Base-by-base conservation (phyloP, 257 asterid genomes). In the Anisodus acutangulus region DNA sequence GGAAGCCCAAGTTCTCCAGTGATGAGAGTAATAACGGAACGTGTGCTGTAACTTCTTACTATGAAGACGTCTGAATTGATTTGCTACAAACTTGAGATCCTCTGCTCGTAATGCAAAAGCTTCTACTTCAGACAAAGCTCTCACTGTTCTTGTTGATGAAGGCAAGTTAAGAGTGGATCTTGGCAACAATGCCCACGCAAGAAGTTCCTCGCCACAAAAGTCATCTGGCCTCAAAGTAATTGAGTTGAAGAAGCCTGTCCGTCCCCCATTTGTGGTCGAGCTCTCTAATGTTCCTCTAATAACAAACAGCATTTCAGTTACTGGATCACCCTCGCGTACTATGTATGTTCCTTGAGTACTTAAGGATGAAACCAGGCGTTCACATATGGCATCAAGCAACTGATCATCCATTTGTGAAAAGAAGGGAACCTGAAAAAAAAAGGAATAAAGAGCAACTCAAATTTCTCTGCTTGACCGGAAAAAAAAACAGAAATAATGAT, bases 241-340 rank as follows among this genome's bases (percentile, higher is more conserved):
- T 0, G 97, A 89, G 89, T 94, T 92, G 90, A 92, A 93, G 87
- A 94, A 93, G 12, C 97, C 98, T 0, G 92, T 86, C 10, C 98
- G 91, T 45, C 98, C 98, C 3, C 98, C 98, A 8, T 95, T 92
- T 10, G 98, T 95, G 35, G 98, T 95, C 8, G 97, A 93, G 88
- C 98, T 95, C 86, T 93, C 95, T 37, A 95, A 84, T 0, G 90
- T 88, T 58, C 98, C 98, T n/a, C 98, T 74, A 39, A 95, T 91
- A 11, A 95, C 76, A 79, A 95, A 95, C 76, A 95, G 90, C 97
- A 93, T 95, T 89, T 93, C 98, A 3, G 90, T 85, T 4, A 91
- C 90, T 0, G 98, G 98, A 87, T 95, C 98, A 3, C 97, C 98
- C 89, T 95, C 98, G 1, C 97, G 97, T 11, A 95, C 98, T 59